Evolutionary conservation across 169 alveolate genomes (phyloP).

Genomic region (Blepharisma undulans): DNA sequence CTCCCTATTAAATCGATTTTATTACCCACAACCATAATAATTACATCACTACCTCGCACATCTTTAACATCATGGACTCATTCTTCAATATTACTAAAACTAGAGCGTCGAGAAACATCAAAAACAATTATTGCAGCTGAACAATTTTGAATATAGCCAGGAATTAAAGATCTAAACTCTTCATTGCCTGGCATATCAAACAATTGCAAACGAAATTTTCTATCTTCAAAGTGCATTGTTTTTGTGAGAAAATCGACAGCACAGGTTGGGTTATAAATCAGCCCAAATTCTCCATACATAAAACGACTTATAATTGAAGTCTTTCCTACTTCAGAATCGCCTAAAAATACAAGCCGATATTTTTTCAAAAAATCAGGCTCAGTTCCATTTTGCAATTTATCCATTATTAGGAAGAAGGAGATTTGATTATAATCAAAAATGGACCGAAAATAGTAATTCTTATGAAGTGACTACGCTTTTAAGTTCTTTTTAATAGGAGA

Average conservation of each 20-base stretch:
- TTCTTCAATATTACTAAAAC: constrained; percentile 89
- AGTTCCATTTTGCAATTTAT: not conserved
- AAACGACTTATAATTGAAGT: constrained; percentile 96
- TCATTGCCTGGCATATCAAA: constrained; percentile 99
- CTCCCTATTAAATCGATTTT: constrained; percentile 68
- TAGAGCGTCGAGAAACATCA: constrained; percentile 89
- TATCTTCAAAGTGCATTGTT: constrained; percentile 92
- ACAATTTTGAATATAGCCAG: constrained; percentile 95
- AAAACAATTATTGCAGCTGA: constrained; percentile 95
- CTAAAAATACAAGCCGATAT: constrained; percentile 93
- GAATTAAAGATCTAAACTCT: constrained; percentile 94
- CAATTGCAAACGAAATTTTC: constrained; percentile 94
- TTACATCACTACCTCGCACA: constrained; percentile 76
- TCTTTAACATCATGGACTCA: constrained; percentile 97
- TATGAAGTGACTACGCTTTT: not conserved
- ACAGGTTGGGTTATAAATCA: constrained; percentile 92
- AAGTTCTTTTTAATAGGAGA: constrained; percentile 20
- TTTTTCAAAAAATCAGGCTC: constrained; percentile 36
- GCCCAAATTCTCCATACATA: constrained; percentile 95
- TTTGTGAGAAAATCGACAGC: constrained; percentile 97
- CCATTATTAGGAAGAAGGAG: too few relatives aligned
- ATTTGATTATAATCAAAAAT: too few relatives aligned
- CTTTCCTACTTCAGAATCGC: constrained; percentile 97
- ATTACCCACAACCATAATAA: constrained; percentile 75
- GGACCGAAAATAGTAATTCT: not conserved